Percentiles rank a stretch among this genome's conserved stretches.
phyloP scores from a whole-genome alignment of 108 stramenopile genomes.

The Cyclotella atomus region DNA sequence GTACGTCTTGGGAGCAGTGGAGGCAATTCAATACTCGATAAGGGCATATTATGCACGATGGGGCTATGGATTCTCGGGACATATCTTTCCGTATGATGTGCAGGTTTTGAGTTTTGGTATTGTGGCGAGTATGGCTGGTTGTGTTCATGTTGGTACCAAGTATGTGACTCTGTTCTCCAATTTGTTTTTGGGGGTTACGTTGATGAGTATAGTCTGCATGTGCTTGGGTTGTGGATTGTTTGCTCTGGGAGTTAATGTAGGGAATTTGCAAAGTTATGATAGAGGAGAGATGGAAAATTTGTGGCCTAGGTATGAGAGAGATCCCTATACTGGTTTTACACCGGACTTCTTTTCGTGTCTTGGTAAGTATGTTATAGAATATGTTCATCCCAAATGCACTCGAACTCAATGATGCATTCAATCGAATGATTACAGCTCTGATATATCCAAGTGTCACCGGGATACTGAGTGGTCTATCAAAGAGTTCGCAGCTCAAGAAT shows the following conservation, averaged over 20 bases:
- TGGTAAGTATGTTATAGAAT: not conserved
- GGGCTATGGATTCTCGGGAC: constrained; percentile 40
- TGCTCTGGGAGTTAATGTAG: constrained; percentile 36
- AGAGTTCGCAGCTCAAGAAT: constrained; percentile 57
- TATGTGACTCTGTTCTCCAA: constrained; percentile 57
- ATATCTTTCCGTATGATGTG: constrained; percentile 52
- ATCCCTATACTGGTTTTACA: constrained; percentile 71
- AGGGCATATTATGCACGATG: constrained; percentile 34
- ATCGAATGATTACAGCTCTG: too few species aligned
- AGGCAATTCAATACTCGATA: constrained; percentile 66
- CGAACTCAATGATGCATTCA: too few species aligned
- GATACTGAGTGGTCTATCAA: constrained; percentile 78
- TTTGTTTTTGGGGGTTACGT: constrained; percentile 62
- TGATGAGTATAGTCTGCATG: constrained; percentile 53
- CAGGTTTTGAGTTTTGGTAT: constrained; percentile 48
- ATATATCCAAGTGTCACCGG: constrained; percentile 88
- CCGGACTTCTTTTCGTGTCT: constrained; percentile 69
- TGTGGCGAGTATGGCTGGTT: constrained; percentile 40
- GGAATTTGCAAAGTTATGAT: constrained; percentile 41
- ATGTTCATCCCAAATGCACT: too few species aligned
- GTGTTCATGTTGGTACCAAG: constrained; percentile 62
- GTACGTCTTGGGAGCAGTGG: constrained; percentile 80
- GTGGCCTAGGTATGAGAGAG: constrained; percentile 45
- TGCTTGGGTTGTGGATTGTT: constrained; percentile 60
- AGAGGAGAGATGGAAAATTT: constrained; percentile 57